Evolutionary conservation across 164 flowering plant genomes (phyloP).

Genomic region (Nymphaea colorata): DNA sequence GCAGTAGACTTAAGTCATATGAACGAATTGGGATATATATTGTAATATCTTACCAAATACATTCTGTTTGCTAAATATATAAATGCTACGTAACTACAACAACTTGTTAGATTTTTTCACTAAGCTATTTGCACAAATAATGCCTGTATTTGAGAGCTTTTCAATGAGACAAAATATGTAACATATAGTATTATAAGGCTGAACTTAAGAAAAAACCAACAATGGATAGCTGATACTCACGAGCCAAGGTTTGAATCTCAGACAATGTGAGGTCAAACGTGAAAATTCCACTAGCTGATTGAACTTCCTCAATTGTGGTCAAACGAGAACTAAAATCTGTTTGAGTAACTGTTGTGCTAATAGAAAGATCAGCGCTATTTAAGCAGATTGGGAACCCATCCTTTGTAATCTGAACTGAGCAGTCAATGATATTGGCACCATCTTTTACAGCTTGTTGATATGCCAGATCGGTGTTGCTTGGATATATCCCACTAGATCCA

Average conservation of each 20-base stretch:
- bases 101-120: too few species aligned
- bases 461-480: slow-evolving; percentile 77
- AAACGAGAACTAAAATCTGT: slow-evolving; percentile 23
- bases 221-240: slow-evolving; percentile 35
- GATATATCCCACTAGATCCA: slow-evolving; percentile 88
- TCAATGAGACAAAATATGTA: too few species aligned
- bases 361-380: slow-evolving; percentile 57
- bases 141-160: too few species aligned
- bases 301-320: slow-evolving; percentile 30
- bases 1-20: too few species aligned
- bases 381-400: slow-evolving; percentile 74
- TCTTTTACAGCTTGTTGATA: slow-evolving; percentile 66
- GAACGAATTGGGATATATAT: too few species aligned
- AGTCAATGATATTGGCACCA: slow-evolving; percentile 80
- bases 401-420: slow-evolving; percentile 73
- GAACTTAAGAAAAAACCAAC: not conserved
- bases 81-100: too few species aligned
- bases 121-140: too few species aligned
- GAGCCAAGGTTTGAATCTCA: slow-evolving; percentile 51
- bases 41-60: too few species aligned
- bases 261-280: slow-evolving; percentile 67
- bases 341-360: slow-evolving; percentile 37
- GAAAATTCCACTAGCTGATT: slow-evolving; percentile 33
- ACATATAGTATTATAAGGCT: not conserved
- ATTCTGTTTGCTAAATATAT: too few species aligned